phyloP scores from a whole-genome alignment of 495 filamentous ascomycete genomes.

The Penicillium daleae region DNA sequence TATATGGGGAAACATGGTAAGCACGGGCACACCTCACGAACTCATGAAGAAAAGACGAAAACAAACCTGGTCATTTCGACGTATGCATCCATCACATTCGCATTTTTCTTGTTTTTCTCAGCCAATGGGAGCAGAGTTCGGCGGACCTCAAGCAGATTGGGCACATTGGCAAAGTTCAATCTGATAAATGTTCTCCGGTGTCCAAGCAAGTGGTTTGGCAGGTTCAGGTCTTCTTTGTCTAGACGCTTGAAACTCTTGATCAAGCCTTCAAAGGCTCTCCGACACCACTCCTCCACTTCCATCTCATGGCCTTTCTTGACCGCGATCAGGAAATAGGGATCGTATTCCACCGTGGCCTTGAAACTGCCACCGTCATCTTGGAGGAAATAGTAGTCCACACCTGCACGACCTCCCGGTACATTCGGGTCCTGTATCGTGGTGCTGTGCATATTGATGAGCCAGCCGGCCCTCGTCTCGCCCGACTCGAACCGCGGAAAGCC shows the following conservation, averaged over 20 bases:
- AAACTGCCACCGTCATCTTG: conserved; percentile 92
- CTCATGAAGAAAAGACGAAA: neutral
- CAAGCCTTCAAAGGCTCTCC: conserved; percentile 80
- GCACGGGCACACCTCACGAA: neutral
- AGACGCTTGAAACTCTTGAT: conserved; percentile 77
- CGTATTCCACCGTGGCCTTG: conserved; percentile 94
- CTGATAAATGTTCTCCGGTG: conserved; percentile 86
- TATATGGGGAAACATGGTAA: conserved; percentile 35
- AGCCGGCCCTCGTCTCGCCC: conserved; percentile 82
- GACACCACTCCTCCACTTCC: conserved; percentile 96
- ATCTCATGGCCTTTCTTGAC: conserved; percentile 84
- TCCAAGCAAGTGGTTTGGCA: conserved; percentile 95
- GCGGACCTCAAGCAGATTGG: conserved; percentile 79
- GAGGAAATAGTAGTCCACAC: conserved; percentile 96
- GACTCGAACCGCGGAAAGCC: conserved; percentile 92
- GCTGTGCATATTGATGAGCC: conserved; percentile 93
- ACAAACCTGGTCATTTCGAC: conserved; percentile 89
- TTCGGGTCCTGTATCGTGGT: conserved; percentile 86
- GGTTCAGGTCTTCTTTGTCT: conserved; percentile 91
- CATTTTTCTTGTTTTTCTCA: conserved; percentile 92
- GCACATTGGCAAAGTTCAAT: conserved; percentile 84
- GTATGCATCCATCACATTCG: conserved; percentile 97
- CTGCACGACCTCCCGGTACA: conserved; percentile 78
- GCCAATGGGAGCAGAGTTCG: conserved; percentile 86
- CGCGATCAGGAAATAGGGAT: conserved; percentile 94